These are phyloP conservation scores for Pichia sp. DNA, from an alignment of 1,139 yeast species.

Conservation along the genomic window DNA sequence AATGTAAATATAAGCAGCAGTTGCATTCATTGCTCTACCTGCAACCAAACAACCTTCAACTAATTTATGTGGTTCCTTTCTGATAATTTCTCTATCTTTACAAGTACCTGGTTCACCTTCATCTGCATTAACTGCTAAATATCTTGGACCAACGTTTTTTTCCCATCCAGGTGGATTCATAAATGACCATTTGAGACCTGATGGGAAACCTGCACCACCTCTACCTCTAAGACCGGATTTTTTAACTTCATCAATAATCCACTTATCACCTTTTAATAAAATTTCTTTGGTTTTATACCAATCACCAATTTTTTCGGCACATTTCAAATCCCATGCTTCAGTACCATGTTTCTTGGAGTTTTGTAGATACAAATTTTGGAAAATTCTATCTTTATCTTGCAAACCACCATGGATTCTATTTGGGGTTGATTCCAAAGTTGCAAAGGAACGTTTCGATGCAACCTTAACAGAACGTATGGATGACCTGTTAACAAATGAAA, in stretches of 20 bases:
- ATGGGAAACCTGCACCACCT: conserved; percentile 92
- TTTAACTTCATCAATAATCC: conserved; percentile 85
- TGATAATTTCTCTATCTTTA: conserved; percentile 81
- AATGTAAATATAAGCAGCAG: conserved; percentile 85
- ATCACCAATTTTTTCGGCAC: conserved; percentile 76
- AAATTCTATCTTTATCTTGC: conserved; percentile 76
- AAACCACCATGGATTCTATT: conserved; percentile 68
- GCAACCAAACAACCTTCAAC: conserved; percentile 83
- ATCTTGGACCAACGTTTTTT: conserved; percentile 77
- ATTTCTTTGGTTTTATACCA: conserved; percentile 89
- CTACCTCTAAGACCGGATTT: conserved; percentile 82
- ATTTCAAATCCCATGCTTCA: conserved; percentile 68
- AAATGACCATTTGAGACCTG: conserved; percentile 85
- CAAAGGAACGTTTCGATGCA: conserved; percentile 19
- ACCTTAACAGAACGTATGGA: neutral
- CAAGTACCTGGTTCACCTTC: conserved; percentile 95
- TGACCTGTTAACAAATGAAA: conserved; percentile 7
- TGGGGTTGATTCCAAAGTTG: conserved; percentile 33
- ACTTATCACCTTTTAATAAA: conserved; percentile 70
- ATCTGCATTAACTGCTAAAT: conserved; percentile 83
- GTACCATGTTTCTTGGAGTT: conserved; percentile 36
- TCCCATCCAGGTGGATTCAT: conserved; percentile 97
- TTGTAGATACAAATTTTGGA: conserved; percentile 61
- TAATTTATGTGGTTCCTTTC: conserved; percentile 86
- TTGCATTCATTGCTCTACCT: conserved; percentile 88